Evolutionary conservation across 1,284 basidiomycete species (phyloP).

Genomic region (Lignosus rhinocerotis): DNA sequence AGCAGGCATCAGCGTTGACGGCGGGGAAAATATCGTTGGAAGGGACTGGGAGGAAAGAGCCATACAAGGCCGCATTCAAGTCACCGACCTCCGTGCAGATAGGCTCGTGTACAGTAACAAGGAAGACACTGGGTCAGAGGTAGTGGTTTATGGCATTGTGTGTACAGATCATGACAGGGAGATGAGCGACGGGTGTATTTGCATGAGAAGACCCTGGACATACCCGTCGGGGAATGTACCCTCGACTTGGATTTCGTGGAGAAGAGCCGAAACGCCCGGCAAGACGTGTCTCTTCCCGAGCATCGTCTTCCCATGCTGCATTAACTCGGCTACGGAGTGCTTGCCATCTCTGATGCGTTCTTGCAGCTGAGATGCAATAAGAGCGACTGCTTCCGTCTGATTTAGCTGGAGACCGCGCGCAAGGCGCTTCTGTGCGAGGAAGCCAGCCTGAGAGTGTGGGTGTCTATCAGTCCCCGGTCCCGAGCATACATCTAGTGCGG

Average conservation of each 20-base stretch:
- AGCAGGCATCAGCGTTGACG: conserved; percentile 48
- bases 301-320: conserved; percentile 89
- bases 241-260: conserved; percentile 90
- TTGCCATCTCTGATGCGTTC: conserved; percentile 94
- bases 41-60: conserved; percentile 89
- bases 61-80: conserved; percentile 83
- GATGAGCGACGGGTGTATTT: neutral
- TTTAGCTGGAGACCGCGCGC: conserved; percentile 90
- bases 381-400: conserved; percentile 83
- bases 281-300: conserved; percentile 92
- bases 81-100: conserved; percentile 85
- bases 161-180: neutral
- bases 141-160: conserved; percentile 5
- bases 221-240: conserved; percentile 88
- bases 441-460: conserved; percentile 58
- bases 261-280: conserved; percentile 63
- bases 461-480: neutral
- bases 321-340: conserved; percentile 87
- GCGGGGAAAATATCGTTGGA: conserved; percentile 64
- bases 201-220: conserved; percentile 26
- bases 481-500: neutral
- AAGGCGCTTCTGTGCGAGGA: conserved; percentile 91
- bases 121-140: conserved; percentile 71
- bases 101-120: conserved; percentile 94
- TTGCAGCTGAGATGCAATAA: conserved; percentile 90